Conservation (phyloP, 108 stramenopile genomes). For the Poteriospumella lacustris region DNA sequence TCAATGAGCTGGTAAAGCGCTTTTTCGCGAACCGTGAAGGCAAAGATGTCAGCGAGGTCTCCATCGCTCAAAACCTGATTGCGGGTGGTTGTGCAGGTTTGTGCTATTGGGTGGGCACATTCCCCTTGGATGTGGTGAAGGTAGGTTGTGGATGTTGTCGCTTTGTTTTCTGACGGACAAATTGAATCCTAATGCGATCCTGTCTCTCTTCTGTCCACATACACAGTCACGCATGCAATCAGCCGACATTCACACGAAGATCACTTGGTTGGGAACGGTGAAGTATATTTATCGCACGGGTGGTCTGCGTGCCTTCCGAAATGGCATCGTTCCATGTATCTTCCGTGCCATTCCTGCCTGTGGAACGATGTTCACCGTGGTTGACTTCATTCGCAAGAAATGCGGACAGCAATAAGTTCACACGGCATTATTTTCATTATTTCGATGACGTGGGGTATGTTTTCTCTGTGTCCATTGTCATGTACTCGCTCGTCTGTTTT, state of each 20-base stretch:
- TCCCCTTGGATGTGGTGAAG: slow-evolving; percentile 4
- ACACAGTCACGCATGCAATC: not conserved
- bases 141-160: too few relatives aligned
- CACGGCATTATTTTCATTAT: too few relatives aligned
- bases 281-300: not conserved
- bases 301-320: not conserved
- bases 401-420: too few relatives aligned
- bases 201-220: not conserved
- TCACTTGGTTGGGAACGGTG: not conserved
- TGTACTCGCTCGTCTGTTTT: too few relatives aligned
- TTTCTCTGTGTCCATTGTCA: too few relatives aligned
- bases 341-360: slow-evolving; percentile 5
- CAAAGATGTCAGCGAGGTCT: not conserved
- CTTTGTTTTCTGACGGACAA: too few relatives aligned
- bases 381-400: too few relatives aligned
- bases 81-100: not conserved
- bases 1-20: not conserved
- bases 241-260: not conserved
- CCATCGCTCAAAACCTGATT: not conserved
- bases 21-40: not conserved
- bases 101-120: not conserved
- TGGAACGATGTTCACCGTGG: slow-evolving; percentile 3
- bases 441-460: too few relatives aligned
- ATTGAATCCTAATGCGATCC: not conserved
- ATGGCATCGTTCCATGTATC: not conserved